These are phyloP conservation scores for Colletotrichum theobromicola DNA, from an alignment of 2,329 filamentous ascomycete genomes.

Conservation along the genomic window DNA sequence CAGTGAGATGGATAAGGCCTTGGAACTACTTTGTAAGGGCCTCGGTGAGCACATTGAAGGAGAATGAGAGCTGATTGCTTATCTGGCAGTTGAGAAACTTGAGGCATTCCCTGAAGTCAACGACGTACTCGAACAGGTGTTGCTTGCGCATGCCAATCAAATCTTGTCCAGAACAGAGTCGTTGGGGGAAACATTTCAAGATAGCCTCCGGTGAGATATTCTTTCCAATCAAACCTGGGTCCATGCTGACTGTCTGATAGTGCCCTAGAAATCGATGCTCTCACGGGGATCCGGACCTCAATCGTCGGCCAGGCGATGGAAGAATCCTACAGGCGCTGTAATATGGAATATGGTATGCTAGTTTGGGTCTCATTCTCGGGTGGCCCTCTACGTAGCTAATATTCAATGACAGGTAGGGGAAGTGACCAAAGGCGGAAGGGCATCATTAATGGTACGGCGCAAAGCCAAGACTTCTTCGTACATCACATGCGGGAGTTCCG, in stretches of 20 bases:
- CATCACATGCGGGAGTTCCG: neutral
- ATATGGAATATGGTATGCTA: constrained; percentile 34
- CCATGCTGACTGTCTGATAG: constrained; percentile 25
- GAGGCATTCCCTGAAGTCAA: neutral
- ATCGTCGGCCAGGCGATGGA: constrained; percentile 42
- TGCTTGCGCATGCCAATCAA: neutral
- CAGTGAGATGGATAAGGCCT: neutral
- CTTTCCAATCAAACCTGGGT: neutral
- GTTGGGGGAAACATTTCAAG: constrained; percentile 30
- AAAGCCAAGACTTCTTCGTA: constrained; percentile 31
- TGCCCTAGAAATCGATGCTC: constrained; percentile 33
- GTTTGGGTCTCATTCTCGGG: neutral
- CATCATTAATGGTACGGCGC: constrained; percentile 35
- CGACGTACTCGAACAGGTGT: neutral
- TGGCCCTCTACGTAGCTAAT: neutral
- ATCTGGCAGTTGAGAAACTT: neutral
- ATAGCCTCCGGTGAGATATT: neutral
- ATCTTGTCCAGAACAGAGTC: neutral
- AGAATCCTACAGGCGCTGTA: constrained; percentile 34
- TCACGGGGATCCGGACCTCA: constrained; percentile 42
- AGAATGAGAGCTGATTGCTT: neutral
- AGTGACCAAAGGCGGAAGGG: constrained; percentile 35
- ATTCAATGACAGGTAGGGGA: constrained; percentile 19
- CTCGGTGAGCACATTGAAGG: neutral
- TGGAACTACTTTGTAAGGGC: neutral